phyloP scores from a whole-genome alignment of 2,329 filamentous ascomycete species.

The Fusarium dlaminii region DNA sequence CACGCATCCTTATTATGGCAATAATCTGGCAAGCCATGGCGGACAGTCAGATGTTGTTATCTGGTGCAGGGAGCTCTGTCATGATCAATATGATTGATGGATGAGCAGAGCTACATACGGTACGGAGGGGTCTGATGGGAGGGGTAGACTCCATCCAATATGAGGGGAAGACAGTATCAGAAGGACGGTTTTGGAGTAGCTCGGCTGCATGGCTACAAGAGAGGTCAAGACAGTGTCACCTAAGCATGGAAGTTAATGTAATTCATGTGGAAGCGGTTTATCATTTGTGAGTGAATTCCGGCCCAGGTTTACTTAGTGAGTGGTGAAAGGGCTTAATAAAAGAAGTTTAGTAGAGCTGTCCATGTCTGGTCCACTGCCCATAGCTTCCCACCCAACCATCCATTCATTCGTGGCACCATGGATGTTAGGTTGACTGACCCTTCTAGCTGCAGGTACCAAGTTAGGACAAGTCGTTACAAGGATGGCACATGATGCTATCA shows the following conservation, averaged over 20 bases:
- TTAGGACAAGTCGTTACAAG: slow-evolving; percentile 30
- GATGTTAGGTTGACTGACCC: slow-evolving; percentile 5
- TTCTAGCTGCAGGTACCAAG: slow-evolving; percentile 37
- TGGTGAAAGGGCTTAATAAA: background rate
- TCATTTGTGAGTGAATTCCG: slow-evolving; percentile 27
- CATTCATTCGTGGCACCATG: slow-evolving; percentile 25
- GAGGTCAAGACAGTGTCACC: slow-evolving; percentile 15
- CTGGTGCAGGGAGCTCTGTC: background rate
- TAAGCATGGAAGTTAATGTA: background rate
- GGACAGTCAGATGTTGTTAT: background rate
- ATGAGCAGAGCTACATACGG: background rate
- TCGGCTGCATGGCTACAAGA: slow-evolving; percentile 16
- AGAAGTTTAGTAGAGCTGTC: background rate
- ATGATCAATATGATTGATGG: background rate
- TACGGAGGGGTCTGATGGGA: slow-evolving; percentile 4
- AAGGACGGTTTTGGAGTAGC: slow-evolving; percentile 14
- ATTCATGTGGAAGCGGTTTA: slow-evolving; percentile 3
- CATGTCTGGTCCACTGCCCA: slow-evolving; percentile 9
- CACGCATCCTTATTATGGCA: background rate
- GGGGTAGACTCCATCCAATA: background rate
- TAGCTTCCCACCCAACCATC: slow-evolving; percentile 9
- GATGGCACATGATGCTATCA: slow-evolving; percentile 21
- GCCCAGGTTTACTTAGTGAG: background rate
- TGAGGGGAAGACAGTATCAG: slow-evolving; percentile 21
- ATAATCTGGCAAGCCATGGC: background rate